phyloP scores from a whole-genome alignment of 2,329 filamentous ascomycete genomes.

The Pseudopithomyces chartarum region DNA sequence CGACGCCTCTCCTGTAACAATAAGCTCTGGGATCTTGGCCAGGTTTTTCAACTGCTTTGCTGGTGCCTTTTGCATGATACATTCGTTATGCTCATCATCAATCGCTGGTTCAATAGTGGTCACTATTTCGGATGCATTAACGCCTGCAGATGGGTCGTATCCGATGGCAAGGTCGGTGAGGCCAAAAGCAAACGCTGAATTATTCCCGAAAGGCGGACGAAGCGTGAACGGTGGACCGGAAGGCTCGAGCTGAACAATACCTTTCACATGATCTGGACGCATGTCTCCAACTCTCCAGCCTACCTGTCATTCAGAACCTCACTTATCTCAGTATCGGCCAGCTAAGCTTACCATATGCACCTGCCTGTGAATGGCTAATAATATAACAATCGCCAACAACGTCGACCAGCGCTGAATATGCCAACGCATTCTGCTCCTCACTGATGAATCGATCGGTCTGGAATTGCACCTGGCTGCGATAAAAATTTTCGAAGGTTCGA shows the following conservation, averaged over 20 bases:
- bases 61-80: slow-evolving; percentile 47
- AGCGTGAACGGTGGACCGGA: slow-evolving; percentile 4
- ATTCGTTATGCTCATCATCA: slow-evolving; percentile 36
- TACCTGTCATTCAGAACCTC: not conserved
- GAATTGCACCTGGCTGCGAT: slow-evolving; percentile 50
- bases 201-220: slow-evolving; percentile 55
- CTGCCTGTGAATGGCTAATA: slow-evolving; percentile 58
- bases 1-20: slow-evolving; percentile 60
- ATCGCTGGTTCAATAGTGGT: slow-evolving; percentile 26
- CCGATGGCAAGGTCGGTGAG: slow-evolving; percentile 38
- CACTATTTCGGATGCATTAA: slow-evolving; percentile 24
- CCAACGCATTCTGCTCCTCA: slow-evolving; percentile 42
- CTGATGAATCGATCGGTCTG: slow-evolving; percentile 31
- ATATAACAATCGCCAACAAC: slow-evolving; percentile 51
- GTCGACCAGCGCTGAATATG: slow-evolving; percentile 51
- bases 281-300: slow-evolving; percentile 4
- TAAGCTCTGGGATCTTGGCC: slow-evolving; percentile 52
- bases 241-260: slow-evolving; percentile 3
- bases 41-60: slow-evolving; percentile 56
- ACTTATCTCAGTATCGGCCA: not conserved
- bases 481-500: slow-evolving; percentile 56
- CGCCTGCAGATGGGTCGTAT: slow-evolving; percentile 40
- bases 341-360: slow-evolving; percentile 41
- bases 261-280: slow-evolving; percentile 1
- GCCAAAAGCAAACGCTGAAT: slow-evolving; percentile 21